Base-by-base conservation (phyloP, 306 rosid species). In the Vachellia pachyceras region DNA sequence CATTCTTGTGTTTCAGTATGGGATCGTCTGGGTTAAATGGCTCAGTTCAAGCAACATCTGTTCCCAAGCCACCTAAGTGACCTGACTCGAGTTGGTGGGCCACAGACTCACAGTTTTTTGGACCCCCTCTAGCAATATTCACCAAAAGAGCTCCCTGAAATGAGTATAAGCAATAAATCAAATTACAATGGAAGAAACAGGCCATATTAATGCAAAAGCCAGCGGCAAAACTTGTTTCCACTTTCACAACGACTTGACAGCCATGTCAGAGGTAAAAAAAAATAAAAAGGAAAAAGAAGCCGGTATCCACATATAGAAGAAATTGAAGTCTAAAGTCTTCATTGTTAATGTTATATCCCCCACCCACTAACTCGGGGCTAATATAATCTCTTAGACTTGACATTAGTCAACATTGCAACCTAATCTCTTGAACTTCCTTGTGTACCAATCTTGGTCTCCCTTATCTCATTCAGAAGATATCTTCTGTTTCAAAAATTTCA, bases 21-120 rank as follows among this genome's bases (percentile, higher is more conserved):
- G 81, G 91, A 77, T 91, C 97, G 36, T 84, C 78, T 15, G 97
- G 99, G 65, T 91, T 84, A 84, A 91, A 88, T 70, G 97, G 99
- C 79, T 95, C 99, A 9, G 84, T 90, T 97, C 99, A 95, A 66
- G 97, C 92, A 50, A 95, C 97, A 79, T 95, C 97, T 55, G 89
- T 91, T 66, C 91, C 99, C 81, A 95, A 82, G 77, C 99, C 97
- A 72, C 97, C 97, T 39, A 95, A 84, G 71, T 92, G 93, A 52
- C 94, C 90, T 6, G 92, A 87, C 78, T 88, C 80, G 41, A 95
- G 92, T 84, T 82, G 79, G 61, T 80, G 54, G 12, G 57, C 74
- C 79, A 87, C 92, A 79, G 95, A 87, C n/a, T 89, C 88, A 64
- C 91, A 93, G 80, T 92, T 90, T 20, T 91, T 63, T 75, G 92